Conservation (phyloP, 2,329 filamentous ascomycete species). For the Cladosporium sp. region DNA sequence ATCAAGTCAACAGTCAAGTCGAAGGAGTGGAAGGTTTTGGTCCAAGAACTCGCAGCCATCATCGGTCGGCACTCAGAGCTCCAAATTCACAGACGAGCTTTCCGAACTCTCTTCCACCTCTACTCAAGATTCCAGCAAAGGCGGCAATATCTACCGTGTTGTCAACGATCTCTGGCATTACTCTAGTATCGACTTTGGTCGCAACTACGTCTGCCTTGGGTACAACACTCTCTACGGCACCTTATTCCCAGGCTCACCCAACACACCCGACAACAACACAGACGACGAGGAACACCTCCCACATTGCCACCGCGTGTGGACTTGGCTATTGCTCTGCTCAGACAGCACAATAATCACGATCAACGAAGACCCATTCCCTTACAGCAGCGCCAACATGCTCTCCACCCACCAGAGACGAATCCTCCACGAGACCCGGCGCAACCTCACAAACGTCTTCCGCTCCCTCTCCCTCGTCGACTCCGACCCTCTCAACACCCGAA, state of each 20-base stretch:
- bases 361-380: slow-evolving; percentile 54
- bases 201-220: slow-evolving; percentile 65
- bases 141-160: slow-evolving; percentile 52
- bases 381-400: slow-evolving; percentile 29
- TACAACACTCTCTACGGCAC: slow-evolving; percentile 60
- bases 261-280: slow-evolving; percentile 27
- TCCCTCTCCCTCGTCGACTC: slow-evolving; percentile 56
- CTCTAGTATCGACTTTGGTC: slow-evolving; percentile 66
- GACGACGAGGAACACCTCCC: slow-evolving; percentile 18
- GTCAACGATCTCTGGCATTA: slow-evolving; percentile 73
- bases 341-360: slow-evolving; percentile 69
- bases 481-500: slow-evolving; percentile 30
- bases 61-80: slow-evolving; percentile 16
- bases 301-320: slow-evolving; percentile 53
- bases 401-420: slow-evolving; percentile 42
- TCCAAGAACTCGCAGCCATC: slow-evolving; percentile 11
- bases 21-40: slow-evolving; percentile 12
- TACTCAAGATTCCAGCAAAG: slow-evolving; percentile 20
- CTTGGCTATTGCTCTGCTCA: slow-evolving; percentile 66
- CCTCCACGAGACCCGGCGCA: slow-evolving; percentile 51
- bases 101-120: slow-evolving; percentile 25
- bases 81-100: slow-evolving; percentile 23
- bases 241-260: slow-evolving; percentile 43
- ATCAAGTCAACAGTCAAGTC: slow-evolving; percentile 15
- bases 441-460: slow-evolving; percentile 57